Percentiles rank a stretch among this genome's conserved stretches.
These are phyloP conservation scores for Geosmithia flava DNA, from an alignment of 2,329 filamentous ascomycete species.

Conservation along the genomic window DNA sequence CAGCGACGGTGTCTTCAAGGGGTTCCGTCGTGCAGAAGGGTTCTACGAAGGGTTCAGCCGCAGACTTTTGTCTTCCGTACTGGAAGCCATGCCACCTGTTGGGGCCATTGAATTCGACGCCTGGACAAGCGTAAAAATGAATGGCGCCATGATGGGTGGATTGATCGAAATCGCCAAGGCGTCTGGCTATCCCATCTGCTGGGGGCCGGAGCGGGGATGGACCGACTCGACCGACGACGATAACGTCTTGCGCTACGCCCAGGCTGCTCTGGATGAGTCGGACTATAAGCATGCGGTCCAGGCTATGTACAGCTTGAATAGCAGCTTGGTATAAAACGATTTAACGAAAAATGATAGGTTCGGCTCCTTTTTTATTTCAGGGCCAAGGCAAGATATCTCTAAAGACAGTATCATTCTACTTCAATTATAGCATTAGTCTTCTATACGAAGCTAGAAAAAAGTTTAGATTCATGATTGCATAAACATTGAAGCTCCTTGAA, in stretches of 20 bases:
- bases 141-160: slow-evolving; percentile 49
- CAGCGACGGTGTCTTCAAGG: slow-evolving; percentile 52
- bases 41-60: slow-evolving; percentile 60
- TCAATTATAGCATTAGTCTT: too few species aligned
- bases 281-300: too few species aligned
- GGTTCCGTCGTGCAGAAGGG: slow-evolving; percentile 51
- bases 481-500: background rate
- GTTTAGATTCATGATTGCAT: background rate
- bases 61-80: slow-evolving; percentile 40
- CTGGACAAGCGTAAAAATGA: slow-evolving; percentile 51
- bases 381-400: too few species aligned
- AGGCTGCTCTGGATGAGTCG: too few species aligned
- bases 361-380: too few species aligned
- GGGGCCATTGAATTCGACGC: slow-evolving; percentile 57
- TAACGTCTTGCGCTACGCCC: slow-evolving; percentile 3
- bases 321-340: too few species aligned
- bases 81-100: slow-evolving; percentile 44
- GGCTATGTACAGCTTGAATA: too few species aligned
- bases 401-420: too few species aligned
- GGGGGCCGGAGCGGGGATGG: slow-evolving; percentile 59
- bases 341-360: too few species aligned
- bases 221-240: slow-evolving; percentile 18
- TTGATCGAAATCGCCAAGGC: slow-evolving; percentile 40
- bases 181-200: slow-evolving; percentile 42
- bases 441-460: background rate